Evolutionary conservation across 1,284 basidiomycete species (phyloP), one percentile per base, ranked within the genome.

Genomic region (Ustilago lituana): DNA sequence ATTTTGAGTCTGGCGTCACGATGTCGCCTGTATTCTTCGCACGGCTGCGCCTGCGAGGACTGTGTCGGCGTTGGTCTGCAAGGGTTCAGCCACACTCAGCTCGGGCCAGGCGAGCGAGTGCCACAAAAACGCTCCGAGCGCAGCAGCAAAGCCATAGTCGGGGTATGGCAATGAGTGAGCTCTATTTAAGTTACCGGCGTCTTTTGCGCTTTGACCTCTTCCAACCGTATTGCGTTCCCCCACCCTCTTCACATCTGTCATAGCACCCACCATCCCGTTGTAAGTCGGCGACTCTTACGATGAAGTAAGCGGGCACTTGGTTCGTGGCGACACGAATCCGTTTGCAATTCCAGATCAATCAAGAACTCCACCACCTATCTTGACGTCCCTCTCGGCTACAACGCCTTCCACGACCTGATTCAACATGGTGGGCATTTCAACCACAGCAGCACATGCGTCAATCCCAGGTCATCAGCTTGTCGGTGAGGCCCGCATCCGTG

Each of bases 401-500:
- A 6, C 22, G n/a, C 32, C 20, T 22, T 23, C 9, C 5, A 26
- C 22, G 24, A n/a, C 17, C 20, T 12, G 3, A 15, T 15, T 17
- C 44, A 27, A 14, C 45, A 67, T 67, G 64, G 64, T 67, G 8
- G 64, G 64, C 22, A 19, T 36, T 10, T 61, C 64, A 11, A 29
- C 26, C n/a, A 26, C 49, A 31, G 39, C 39, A 14, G 14, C 40
- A 22, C 20, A 9, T 1, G 17, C 46, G 22, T 7, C 26, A 15
- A 20, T 26, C 22, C 37, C 27, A 23, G 52, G 39, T 2, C 59
- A 60, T 32, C 46, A 27, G 5, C 59, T 73, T 3, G 52, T 62
- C 12, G 73, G 73, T 6, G 40, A 49, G 4, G 57, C 73, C 2
- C 35, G 36, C 10, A 57, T 77, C n/a, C 45, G 48, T 14, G 67